Evolutionary conservation across 2,329 filamentous ascomycete genomes (phyloP).

Genomic region (Alternaria hordeiaustralica): DNA sequence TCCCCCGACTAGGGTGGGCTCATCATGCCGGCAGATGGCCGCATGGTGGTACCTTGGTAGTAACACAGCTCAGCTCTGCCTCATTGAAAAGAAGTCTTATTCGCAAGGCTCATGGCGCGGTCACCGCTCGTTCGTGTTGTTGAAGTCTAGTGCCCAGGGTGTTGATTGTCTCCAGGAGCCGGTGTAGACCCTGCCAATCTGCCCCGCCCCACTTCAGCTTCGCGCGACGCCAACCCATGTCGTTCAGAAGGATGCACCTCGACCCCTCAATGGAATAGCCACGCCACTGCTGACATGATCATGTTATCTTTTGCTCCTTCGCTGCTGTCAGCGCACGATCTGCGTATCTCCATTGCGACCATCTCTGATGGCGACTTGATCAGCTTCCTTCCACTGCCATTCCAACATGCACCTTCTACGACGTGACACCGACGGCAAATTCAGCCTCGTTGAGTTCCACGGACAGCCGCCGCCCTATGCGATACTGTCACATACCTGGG

Average conservation of each 20-base stretch:
- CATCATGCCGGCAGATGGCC: not conserved
- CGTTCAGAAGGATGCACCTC: not conserved
- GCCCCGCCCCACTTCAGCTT: not conserved
- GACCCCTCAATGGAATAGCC: not conserved
- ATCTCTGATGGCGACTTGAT: not conserved
- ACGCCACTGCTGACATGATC: not conserved
- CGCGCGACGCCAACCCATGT: not conserved
- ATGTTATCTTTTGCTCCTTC: not conserved
- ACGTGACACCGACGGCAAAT: not conserved
- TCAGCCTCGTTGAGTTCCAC: not conserved
- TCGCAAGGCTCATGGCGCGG: not conserved
- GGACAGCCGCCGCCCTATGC: not conserved
- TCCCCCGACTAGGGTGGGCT: not conserved
- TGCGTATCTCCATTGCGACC: not conserved
- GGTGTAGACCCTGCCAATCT: not conserved
- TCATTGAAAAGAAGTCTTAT: not conserved
- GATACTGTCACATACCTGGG: constrained; percentile 19
- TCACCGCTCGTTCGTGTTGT: not conserved
- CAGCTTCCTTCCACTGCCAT: not conserved
- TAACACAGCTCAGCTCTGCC: not conserved
- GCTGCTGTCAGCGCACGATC: not conserved
- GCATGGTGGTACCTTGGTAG: not conserved
- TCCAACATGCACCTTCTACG: not conserved
- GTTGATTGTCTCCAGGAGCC: not conserved
- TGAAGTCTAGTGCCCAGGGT: not conserved